These are phyloP conservation scores for Salix viminalis DNA, from an alignment of 345 rosid species.

Conservation along the genomic window DNA sequence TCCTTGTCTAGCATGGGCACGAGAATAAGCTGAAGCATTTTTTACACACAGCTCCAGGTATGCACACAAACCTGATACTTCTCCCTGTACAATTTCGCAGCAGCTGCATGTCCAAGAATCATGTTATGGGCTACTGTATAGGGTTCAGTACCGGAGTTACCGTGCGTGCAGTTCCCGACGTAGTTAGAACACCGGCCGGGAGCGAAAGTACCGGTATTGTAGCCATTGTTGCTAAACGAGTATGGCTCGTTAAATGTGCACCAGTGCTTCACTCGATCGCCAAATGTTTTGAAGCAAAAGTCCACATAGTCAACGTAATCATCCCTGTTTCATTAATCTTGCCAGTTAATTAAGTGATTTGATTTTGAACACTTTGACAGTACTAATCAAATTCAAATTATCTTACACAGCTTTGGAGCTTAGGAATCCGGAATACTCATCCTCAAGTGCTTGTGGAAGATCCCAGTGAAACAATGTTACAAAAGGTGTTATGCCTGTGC, in stretches of 20 bases:
- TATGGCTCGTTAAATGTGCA: conserved; percentile 31
- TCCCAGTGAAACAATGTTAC: conserved; percentile 61
- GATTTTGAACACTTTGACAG: too few relatives aligned
- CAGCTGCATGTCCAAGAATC: conserved; percentile 40
- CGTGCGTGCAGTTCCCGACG: conserved; percentile 29
- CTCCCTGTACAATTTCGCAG: conserved; percentile 26
- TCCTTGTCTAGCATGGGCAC: too few relatives aligned
- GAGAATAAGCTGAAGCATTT: too few relatives aligned
- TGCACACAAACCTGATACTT: conserved; percentile 34
- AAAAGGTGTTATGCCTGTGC: conserved; percentile 44
- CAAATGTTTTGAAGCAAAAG: conserved; percentile 35
- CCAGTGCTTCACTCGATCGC: conserved; percentile 36
- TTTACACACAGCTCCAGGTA: too few relatives aligned
- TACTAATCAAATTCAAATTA: too few relatives aligned
- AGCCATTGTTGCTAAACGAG: conserved; percentile 14
- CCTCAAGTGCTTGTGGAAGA: conserved; percentile 57
- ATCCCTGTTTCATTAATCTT: background rate
- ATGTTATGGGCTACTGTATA: conserved; percentile 34
- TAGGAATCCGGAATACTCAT: conserved; percentile 52
- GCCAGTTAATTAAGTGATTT: too few relatives aligned
- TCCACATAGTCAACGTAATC: conserved; percentile 27
- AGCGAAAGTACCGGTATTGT: conserved; percentile 21
- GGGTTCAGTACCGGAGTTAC: conserved; percentile 42
- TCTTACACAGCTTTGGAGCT: conserved; percentile 46
- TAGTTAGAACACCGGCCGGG: conserved; percentile 52